Conservation (phyloP, 768 basidiomycete species). For the Agaricus blazei region DNA sequence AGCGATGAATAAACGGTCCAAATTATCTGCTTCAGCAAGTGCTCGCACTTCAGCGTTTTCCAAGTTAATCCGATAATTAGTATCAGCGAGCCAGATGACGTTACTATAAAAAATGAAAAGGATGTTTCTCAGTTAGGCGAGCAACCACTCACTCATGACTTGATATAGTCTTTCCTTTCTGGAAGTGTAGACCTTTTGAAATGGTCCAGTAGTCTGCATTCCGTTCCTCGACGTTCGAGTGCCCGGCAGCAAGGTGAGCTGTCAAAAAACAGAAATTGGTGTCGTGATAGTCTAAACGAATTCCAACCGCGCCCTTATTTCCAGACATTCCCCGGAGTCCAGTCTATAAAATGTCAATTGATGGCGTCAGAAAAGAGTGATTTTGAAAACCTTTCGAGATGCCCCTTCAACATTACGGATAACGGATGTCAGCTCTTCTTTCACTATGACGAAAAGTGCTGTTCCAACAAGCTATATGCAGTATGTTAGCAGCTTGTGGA, state of each 20-base stretch:
- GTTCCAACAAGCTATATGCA: constrained; percentile 82
- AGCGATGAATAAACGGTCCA: constrained; percentile 68
- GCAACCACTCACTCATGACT: constrained; percentile 75
- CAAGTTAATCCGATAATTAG: constrained; percentile 90
- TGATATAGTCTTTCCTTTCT: constrained; percentile 81
- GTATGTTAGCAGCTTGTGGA: constrained; percentile 9
- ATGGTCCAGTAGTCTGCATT: constrained; percentile 93
- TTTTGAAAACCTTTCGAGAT: constrained; percentile 68
- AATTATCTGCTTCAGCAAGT: constrained; percentile 58
- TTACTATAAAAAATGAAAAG: constrained; percentile 48
- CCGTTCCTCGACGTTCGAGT: constrained; percentile 82
- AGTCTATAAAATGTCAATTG: constrained; percentile 43
- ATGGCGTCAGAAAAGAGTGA: background rate
- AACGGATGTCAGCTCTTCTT: constrained; percentile 65
- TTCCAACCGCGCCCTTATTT: constrained; percentile 94
- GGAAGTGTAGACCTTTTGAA: constrained; percentile 75
- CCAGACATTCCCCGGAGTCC: constrained; percentile 91
- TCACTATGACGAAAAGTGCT: constrained; percentile 81
- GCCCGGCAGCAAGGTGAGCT: constrained; percentile 95
- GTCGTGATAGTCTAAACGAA: constrained; percentile 88
- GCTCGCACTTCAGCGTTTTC: constrained; percentile 76
- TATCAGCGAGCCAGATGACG: constrained; percentile 91
- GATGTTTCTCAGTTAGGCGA: too few relatives aligned
- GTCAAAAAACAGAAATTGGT: constrained; percentile 94
- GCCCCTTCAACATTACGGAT: constrained; percentile 92